phyloP scores from a whole-genome alignment of 495 filamentous ascomycete species.

The Trichoderma asperelloides region DNA sequence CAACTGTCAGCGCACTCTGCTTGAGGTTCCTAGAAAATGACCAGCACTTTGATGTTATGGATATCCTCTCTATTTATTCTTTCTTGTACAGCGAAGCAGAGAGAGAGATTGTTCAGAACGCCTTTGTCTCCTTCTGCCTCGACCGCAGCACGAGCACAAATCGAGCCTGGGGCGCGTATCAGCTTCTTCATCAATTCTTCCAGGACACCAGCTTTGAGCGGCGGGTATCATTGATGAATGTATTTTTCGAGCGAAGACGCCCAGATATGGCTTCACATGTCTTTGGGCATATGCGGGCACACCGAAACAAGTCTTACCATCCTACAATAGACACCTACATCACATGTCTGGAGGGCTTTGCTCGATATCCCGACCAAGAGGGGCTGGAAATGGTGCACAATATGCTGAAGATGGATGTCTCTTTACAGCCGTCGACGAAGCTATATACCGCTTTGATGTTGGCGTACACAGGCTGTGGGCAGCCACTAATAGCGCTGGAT shows the following conservation, averaged over 20 bases:
- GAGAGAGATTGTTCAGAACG: constrained; percentile 51
- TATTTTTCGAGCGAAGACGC: constrained; percentile 68
- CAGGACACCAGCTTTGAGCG: constrained; percentile 54
- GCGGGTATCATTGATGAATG: constrained; percentile 67
- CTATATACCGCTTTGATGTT: constrained; percentile 80
- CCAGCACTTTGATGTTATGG: constrained; percentile 63
- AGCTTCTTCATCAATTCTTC: constrained; percentile 66
- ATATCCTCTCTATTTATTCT: constrained; percentile 62
- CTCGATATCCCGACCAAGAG: constrained; percentile 51
- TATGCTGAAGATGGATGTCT: constrained; percentile 81
- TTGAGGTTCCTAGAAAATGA: constrained; percentile 61
- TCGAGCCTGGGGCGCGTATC: constrained; percentile 73
- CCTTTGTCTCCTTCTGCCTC: constrained; percentile 56
- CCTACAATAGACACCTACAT: constrained; percentile 70
- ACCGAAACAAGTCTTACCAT: constrained; percentile 42
- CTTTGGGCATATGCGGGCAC: constrained; percentile 82
- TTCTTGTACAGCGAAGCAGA: constrained; percentile 55
- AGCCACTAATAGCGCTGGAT: constrained; percentile 53
- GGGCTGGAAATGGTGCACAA: constrained; percentile 71
- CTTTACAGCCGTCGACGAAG: constrained; percentile 64
- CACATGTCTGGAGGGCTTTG: constrained; percentile 66
- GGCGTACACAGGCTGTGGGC: constrained; percentile 61
- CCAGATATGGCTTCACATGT: constrained; percentile 75
- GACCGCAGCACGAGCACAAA: constrained; percentile 51
- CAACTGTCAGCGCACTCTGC: constrained; percentile 63